phyloP scores from a whole-genome alignment of 768 basidiomycete genomes.

The Saitozyma sp. region DNA sequence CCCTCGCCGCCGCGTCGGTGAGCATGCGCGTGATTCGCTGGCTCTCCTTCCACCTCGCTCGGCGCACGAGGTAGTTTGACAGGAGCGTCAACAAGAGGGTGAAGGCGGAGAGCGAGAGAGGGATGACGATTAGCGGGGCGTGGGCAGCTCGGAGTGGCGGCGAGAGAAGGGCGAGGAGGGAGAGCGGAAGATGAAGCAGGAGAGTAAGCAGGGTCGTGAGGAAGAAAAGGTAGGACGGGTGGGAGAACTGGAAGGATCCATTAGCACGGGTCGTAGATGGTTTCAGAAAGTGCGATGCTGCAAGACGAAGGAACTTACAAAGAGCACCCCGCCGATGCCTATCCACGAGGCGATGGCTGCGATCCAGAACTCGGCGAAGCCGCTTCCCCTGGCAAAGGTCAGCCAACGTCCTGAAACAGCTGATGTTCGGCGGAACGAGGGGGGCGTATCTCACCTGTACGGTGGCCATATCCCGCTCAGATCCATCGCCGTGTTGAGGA shows the following conservation, averaged over 20 bases:
- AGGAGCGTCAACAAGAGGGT: conserved; percentile 42
- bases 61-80: conserved; percentile 43
- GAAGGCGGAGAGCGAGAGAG: conserved; percentile 34
- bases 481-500: conserved; percentile 43
- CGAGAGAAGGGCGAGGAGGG: conserved; percentile 44
- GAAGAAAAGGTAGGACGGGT: conserved; percentile 50
- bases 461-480: conserved; percentile 27
- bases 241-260: conserved; percentile 36
- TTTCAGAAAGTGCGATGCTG: background rate
- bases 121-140: conserved; percentile 41
- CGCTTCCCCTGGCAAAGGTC: conserved; percentile 34
- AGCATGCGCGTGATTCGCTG: conserved; percentile 43
- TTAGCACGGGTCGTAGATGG: too few species aligned
- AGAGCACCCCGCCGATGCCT: conserved; percentile 45
- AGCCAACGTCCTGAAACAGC: background rate
- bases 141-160: conserved; percentile 33
- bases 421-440: too few species aligned
- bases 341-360: conserved; percentile 48
- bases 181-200: conserved; percentile 40
- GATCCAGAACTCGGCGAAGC: conserved; percentile 49
- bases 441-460: conserved; percentile 22
- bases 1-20: conserved; percentile 35
- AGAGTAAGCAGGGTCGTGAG: conserved; percentile 45
- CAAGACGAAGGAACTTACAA: conserved; percentile 23
- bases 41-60: conserved; percentile 42